These are phyloP conservation scores for Fusarium pilosicola DNA, from an alignment of 2,329 filamentous ascomycete genomes.

Conservation along the genomic window DNA sequence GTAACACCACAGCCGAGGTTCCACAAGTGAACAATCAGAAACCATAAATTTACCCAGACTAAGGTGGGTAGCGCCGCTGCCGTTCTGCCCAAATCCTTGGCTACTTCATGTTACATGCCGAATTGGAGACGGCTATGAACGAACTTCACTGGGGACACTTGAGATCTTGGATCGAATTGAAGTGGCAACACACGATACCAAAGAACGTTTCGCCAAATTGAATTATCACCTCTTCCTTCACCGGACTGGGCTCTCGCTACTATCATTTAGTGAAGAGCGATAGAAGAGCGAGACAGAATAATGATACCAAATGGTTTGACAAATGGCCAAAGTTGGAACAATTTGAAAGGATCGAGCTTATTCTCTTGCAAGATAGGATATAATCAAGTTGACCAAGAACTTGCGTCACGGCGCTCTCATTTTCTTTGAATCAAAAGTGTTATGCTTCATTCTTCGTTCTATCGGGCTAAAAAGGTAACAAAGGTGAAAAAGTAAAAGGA, in stretches of 20 bases:
- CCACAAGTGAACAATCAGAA: constrained; percentile 1
- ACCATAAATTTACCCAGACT: not conserved
- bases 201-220: not conserved
- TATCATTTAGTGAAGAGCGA: not conserved
- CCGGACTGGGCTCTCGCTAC: too few species aligned
- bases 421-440: constrained; percentile 7
- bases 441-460: constrained; percentile 36
- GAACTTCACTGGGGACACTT: not conserved
- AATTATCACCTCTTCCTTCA: not conserved
- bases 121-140: constrained; percentile 8
- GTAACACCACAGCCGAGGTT: constrained; percentile 37
- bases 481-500: constrained; percentile 23
- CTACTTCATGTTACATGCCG: not conserved
- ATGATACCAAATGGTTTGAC: not conserved
- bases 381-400: not conserved
- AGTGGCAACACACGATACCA: not conserved
- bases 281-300: not conserved
- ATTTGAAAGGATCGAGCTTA: not conserved
- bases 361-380: not conserved
- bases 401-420: not conserved
- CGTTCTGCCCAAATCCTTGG: not conserved
- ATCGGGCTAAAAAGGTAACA: constrained; percentile 25
- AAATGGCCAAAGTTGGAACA: not conserved
- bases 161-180: not conserved
- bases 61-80: not conserved